Evolutionary conservation across 495 filamentous ascomycete genomes (phyloP), one percentile per base, ranked within the genome.

Genomic region (Tirmania nivea): DNA sequence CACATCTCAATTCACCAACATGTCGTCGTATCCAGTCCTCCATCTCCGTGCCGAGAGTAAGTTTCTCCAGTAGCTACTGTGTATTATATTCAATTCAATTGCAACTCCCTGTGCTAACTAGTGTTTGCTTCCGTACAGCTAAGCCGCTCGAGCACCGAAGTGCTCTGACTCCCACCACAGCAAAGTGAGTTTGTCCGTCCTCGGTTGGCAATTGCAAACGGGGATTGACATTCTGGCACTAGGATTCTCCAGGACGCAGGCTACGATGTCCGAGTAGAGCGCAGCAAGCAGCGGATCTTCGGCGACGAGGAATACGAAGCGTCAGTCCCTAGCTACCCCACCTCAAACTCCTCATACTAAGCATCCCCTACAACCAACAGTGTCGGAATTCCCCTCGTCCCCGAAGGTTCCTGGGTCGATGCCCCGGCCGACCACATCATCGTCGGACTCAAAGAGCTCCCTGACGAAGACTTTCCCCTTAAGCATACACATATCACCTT

Each of bases 401-500:
- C 79, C 14, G 80, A 84, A 60, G 80, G 83, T 34, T 84, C 78
- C 49, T 96, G 90, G 89, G 72, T 65, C 16, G 68, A 75, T 52
- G 84, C 79, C 0, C 86, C 90, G 20, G 70, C 73, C 57, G 78
- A 86, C 54, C 77, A 88, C 62, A 84, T 86, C 62, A 85, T 93
- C 60, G 73, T 95, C 56, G 89, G 90, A 37, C 73, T 97, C 50
- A 97, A 97, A 75, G 90, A 95, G 71, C 74, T 95, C 14, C 84
- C 84, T 8, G 86, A 92, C 63, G 82, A 93, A 60, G 78, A 80
- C 35, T 86, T 87, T 63, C 86, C 88, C 36, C 77, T 95, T 50
- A 79, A 81, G 69, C 86, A 96, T 61, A 77, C 78, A 12, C 83
- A 82, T 66, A 76, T 97, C 56, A 82, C 86, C 57, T 94, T 94